Percentiles rank a stretch among this genome's conserved stretches.
These are phyloP conservation scores for Clathrospora elynae DNA, from an alignment of 2,329 filamentous ascomycete species.

Conservation along the genomic window DNA sequence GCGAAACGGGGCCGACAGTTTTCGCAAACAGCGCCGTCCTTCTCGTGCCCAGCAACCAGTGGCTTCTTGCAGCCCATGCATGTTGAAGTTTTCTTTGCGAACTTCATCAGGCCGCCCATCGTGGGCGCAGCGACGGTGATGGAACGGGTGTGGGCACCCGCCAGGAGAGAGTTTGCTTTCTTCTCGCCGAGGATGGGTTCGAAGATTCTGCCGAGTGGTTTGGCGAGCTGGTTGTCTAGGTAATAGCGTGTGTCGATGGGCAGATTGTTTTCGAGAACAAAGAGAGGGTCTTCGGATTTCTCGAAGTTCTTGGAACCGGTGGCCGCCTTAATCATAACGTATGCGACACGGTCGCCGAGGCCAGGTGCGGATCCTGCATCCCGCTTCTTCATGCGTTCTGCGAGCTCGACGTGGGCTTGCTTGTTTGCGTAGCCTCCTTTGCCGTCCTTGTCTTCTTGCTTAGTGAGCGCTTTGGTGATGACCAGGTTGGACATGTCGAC, in stretches of 20 bases:
- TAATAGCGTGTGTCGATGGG: conserved; percentile 99
- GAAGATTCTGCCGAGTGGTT: conserved; percentile 93
- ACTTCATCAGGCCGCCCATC: conserved; percentile 96
- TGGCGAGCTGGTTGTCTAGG: conserved; percentile 95
- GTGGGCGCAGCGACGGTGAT: conserved; percentile 91
- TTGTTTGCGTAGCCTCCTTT: conserved; percentile 74
- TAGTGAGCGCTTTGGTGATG: conserved; percentile 95
- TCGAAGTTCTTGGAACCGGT: conserved; percentile 94
- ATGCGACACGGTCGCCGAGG: conserved; percentile 93
- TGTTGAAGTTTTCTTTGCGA: conserved; percentile 94
- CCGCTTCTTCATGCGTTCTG: conserved; percentile 94
- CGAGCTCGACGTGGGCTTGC: conserved; percentile 94
- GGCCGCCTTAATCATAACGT: conserved; percentile 94
- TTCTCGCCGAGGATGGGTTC: conserved; percentile 96
- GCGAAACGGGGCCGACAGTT: conserved; percentile 84
- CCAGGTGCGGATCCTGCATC: conserved; percentile 92
- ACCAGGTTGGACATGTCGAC: conserved; percentile 99
- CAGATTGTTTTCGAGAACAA: conserved; percentile 94
- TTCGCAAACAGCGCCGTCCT: conserved; percentile 82
- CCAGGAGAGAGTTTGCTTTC: conserved; percentile 82
- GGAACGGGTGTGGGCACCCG: conserved; percentile 91
- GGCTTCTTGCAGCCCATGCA: conserved; percentile 99
- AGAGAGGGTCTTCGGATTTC: conserved; percentile 95
- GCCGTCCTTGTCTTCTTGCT: conserved; percentile 53
- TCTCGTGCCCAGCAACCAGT: conserved; percentile 77